These are phyloP conservation scores for Misopates orontium DNA, from an alignment of 257 asterid genomes.

Conservation along the genomic window DNA sequence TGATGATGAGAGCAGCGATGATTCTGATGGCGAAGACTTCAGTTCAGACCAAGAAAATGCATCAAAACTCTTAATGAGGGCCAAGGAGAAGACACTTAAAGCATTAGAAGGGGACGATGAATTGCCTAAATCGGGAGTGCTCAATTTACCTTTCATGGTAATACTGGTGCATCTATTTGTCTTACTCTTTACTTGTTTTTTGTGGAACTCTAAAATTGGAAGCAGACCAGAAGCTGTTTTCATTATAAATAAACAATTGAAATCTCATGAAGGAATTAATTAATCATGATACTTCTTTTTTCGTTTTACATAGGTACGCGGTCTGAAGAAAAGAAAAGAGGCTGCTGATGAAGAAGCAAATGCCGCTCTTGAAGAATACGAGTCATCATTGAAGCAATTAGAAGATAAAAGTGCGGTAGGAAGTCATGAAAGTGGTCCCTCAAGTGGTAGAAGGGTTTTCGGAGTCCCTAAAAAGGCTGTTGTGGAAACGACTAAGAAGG, in stretches of 20 bases:
- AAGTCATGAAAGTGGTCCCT: conserved; percentile 33
- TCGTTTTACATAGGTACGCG: conserved; percentile 54
- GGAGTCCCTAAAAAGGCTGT: conserved; percentile 62
- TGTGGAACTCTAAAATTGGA: background rate
- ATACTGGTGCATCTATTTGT: conserved; percentile 21
- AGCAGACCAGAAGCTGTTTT: conserved; percentile 9
- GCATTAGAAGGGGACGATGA: conserved; percentile 70
- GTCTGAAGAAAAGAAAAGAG: conserved; percentile 65
- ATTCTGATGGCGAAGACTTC: conserved; percentile 58
- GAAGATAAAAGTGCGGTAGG: conserved; percentile 40
- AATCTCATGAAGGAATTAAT: conserved; percentile 14
- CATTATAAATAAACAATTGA: background rate
- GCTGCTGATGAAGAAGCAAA: conserved; percentile 82
- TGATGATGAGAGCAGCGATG: conserved; percentile 81
- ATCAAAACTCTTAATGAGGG: conserved; percentile 56
- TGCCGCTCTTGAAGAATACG: conserved; percentile 75
- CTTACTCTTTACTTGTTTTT: conserved; percentile 8
- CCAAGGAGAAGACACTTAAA: conserved; percentile 67
- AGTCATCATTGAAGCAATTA: conserved; percentile 61
- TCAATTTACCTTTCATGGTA: conserved; percentile 95
- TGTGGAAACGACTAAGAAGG: conserved; percentile 40
- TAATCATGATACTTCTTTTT: conserved; percentile 9
- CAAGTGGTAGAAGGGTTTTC: conserved; percentile 76
- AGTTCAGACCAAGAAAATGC: conserved; percentile 54
- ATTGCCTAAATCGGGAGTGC: conserved; percentile 73